phyloP scores from a whole-genome alignment of 345 rosid genomes.

The Eucalyptus erythrocorys region DNA sequence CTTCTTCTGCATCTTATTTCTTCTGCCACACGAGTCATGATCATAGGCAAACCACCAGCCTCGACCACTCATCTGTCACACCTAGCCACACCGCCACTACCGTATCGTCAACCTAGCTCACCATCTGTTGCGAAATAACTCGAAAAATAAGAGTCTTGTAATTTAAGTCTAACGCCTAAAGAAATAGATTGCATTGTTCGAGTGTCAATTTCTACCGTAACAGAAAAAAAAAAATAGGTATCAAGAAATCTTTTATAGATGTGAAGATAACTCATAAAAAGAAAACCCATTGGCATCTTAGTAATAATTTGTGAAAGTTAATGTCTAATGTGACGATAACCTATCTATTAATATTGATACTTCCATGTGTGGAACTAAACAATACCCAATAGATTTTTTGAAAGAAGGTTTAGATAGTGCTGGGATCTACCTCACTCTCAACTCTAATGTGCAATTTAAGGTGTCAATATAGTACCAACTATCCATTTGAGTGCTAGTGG shows the following conservation, averaged over 20 bases:
- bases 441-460: background rate
- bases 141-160: background rate
- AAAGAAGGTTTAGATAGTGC: background rate
- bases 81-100: background rate
- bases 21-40: background rate
- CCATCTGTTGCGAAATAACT: background rate
- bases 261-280: background rate
- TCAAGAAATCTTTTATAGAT: background rate
- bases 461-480: background rate
- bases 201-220: background rate
- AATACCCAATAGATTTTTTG: background rate
- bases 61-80: background rate
- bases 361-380: background rate
- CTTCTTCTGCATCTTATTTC: background rate
- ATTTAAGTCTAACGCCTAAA: background rate
- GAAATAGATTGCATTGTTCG: background rate
- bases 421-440: background rate
- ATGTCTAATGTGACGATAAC: background rate
- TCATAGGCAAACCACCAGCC: background rate
- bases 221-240: background rate
- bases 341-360: background rate
- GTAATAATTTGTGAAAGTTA: background rate
- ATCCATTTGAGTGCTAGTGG: background rate
- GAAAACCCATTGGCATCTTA: background rate
- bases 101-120: background rate